phyloP scores from a whole-genome alignment of 306 rosid species.

The Acacia crassicarpa region DNA sequence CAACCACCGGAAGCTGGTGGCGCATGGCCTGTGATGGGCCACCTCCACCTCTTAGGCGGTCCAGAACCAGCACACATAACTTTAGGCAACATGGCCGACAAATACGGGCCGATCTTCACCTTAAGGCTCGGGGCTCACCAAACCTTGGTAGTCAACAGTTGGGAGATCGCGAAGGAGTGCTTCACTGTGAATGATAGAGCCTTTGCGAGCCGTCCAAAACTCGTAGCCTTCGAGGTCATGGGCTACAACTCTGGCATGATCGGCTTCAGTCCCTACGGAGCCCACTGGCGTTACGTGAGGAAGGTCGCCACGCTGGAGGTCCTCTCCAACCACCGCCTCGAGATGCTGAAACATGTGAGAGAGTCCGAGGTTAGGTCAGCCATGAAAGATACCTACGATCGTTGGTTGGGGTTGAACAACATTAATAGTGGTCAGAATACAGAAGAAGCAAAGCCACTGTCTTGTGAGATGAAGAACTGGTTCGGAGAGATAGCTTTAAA shows the following conservation, averaged over 20 bases:
- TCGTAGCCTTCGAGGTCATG: background rate
- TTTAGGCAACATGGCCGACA: conserved; percentile 1
- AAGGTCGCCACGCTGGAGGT: conserved; percentile 31
- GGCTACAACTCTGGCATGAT: conserved; percentile 22
- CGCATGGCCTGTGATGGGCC: background rate
- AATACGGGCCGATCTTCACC: conserved; percentile 17
- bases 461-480: conserved; percentile 42
- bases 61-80: background rate
- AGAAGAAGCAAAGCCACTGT: too few relatives aligned
- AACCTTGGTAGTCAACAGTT: conserved; percentile 2
- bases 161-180: conserved; percentile 25
- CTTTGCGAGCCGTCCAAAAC: conserved; percentile 8
- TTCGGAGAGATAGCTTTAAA: conserved; percentile 21
- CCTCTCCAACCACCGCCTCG: background rate
- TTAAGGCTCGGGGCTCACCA: background rate
- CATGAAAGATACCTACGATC: conserved; percentile 4
- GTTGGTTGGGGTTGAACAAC: background rate
- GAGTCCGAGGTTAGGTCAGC: conserved; percentile 25
- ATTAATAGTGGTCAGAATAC: too few relatives aligned
- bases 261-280: conserved; percentile 32
- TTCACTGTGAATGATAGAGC: background rate
- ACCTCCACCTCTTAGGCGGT: background rate
- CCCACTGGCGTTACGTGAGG: conserved; percentile 46
- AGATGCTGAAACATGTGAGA: conserved; percentile 18
- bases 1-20: background rate